Base-by-base conservation (phyloP, 1,284 basidiomycete species). In the Inonotus obliquus region DNA sequence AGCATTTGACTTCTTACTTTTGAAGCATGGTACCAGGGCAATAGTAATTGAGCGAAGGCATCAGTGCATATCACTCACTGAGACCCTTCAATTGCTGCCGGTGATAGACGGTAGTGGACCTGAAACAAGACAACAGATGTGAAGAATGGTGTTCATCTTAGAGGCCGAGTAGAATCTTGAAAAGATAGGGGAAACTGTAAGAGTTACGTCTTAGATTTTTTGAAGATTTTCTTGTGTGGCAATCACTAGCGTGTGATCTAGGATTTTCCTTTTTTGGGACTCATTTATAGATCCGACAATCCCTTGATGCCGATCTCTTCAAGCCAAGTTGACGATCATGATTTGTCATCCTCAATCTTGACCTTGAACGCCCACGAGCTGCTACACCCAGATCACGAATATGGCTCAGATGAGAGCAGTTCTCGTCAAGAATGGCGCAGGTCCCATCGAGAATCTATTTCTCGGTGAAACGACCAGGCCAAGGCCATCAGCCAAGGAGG, bases 391-490 rank as follows among this genome's bases (percentile, higher is more conserved):
- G 9, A 62, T 54, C 49, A 57, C 52, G 41, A 37, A 21, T 11
- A 63, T 63, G 61, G 38, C 64, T 44, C 62, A 64, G 49, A 97
- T 96, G 94, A 86, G 84, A 62, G 93, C 92, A 32, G 79, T 97
- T 54, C 78, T 94, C 44, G 81, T 97, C 73, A 92, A 91, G 76
- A 83, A 87, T 70, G 88, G 81, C 19, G 85, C 85, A 65, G 94
- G 94, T 0, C 86, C 91, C 1, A 78, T 85, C 23, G 88, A 91
- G 55, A 87, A 86, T 67, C 79, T 98, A 29, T 91, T 92, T 73
- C 74, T 96, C 45, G 94, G 92, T 3, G 83, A 92, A 66, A 78
- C 80, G 10, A 80, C 86, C 2, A 84, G 80, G 63, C 92, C 91
- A 9, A 66, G 68, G 32, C 79, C 84, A 25, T 69, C 75, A 51